Conservation (phyloP, 371 early-diverging fungal genomes). For the Rhizopus arrhizus region DNA sequence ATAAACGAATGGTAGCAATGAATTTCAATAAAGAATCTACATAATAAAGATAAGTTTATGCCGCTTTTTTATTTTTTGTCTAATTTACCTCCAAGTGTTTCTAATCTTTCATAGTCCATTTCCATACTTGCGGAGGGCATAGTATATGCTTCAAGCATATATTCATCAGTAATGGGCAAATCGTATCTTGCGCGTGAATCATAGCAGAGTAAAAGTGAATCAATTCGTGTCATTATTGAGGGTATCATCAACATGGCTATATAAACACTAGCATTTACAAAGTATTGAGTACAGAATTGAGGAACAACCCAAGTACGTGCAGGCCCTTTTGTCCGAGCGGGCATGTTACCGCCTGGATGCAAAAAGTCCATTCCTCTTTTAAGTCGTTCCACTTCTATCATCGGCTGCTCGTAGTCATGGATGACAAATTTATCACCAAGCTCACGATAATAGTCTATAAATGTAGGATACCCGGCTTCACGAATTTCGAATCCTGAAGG, state of each 20-base stretch:
- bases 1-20: conserved; percentile 75
- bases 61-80: conserved; percentile 1
- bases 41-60: background rate
- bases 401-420: conserved; percentile 45
- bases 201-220: conserved; percentile 59
- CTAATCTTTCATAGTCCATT: conserved; percentile 91
- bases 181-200: conserved; percentile 57
- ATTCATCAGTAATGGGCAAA: conserved; percentile 39
- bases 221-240: conserved; percentile 70
- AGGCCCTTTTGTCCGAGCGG: conserved; percentile 29
- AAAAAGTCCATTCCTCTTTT: conserved; percentile 57
- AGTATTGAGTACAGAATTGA: conserved; percentile 53
- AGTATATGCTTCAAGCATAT: conserved; percentile 76
- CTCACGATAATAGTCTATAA: conserved; percentile 56
- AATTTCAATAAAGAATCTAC: conserved; percentile 92
- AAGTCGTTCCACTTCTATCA: conserved; percentile 49
- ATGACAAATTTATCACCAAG: conserved; percentile 25
- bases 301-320: conserved; percentile 56
- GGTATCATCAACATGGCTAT: conserved; percentile 62
- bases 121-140: conserved; percentile 69
- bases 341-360: conserved; percentile 32
- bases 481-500: conserved; percentile 32
- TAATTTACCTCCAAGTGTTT: conserved; percentile 77
- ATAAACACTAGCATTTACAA: conserved; percentile 59
- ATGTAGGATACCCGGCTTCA: conserved; percentile 45